These are phyloP conservation scores for Phalaenopsis hybrid DNA, from an alignment of 116 monocot species.

Conservation along the genomic window DNA sequence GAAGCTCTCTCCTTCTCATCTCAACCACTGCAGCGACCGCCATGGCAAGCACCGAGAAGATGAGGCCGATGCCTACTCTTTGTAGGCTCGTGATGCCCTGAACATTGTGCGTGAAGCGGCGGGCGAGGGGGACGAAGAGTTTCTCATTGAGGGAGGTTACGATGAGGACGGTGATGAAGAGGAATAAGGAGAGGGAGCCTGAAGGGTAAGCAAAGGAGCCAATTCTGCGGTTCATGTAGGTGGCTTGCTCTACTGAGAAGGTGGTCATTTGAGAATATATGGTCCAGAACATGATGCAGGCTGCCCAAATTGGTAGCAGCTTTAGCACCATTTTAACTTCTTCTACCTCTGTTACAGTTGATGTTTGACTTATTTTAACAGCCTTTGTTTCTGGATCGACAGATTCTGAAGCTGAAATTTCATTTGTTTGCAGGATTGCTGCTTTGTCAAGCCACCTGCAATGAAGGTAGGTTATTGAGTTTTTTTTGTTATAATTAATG, in stretches of 20 bases:
- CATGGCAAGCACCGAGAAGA: slow-evolving; percentile 11
- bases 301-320: slow-evolving; percentile 18
- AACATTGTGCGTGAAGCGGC: slow-evolving; percentile 8
- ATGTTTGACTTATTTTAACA: neutral
- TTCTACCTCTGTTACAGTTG: slow-evolving; percentile 17
- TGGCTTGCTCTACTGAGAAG: slow-evolving; percentile 24
- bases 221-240: slow-evolving; percentile 16
- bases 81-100: slow-evolving; percentile 10
- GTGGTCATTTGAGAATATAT: slow-evolving; percentile 25
- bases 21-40: slow-evolving; percentile 8
- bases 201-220: slow-evolving; percentile 11
- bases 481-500: neutral
- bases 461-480: neutral
- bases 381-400: neutral
- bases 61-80: slow-evolving; percentile 14
- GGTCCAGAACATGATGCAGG: slow-evolving; percentile 25
- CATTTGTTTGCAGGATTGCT: slow-evolving; percentile 3
- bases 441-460: slow-evolving; percentile 25
- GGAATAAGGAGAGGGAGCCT: slow-evolving; percentile 19
- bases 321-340: slow-evolving; percentile 22
- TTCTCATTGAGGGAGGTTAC: slow-evolving; percentile 20
- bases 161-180: slow-evolving; percentile 13
- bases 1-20: neutral
- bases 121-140: slow-evolving; percentile 12
- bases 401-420: neutral